A percentile compares a stretch with the other conserved stretches of the same genome.
These are phyloP conservation scores for Neurospora sp. DNA, from an alignment of 495 filamentous ascomycete genomes.

Conservation along the genomic window DNA sequence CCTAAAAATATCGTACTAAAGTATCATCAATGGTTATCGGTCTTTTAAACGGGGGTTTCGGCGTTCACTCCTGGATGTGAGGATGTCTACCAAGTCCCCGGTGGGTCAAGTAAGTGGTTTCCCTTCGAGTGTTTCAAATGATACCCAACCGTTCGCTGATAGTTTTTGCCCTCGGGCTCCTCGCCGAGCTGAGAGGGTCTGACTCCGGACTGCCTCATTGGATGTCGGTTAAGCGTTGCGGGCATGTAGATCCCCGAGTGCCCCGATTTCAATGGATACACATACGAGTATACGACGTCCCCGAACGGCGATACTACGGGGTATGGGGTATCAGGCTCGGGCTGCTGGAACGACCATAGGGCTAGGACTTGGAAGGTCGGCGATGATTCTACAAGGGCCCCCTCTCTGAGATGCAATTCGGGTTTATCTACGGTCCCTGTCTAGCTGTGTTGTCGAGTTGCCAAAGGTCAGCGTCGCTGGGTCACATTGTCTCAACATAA, in stretches of 20 bases:
- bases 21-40: not conserved
- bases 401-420: no score
- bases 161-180: not conserved
- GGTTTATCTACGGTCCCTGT: no score
- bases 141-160: not conserved
- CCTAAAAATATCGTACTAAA: not conserved
- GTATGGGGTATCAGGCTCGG: no score
- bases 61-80: not conserved
- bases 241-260: no score
- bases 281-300: no score
- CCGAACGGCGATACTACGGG: no score
- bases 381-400: no score
- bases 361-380: no score
- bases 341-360: no score
- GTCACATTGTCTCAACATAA: not conserved
- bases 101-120: not conserved
- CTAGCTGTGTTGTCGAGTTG: no score
- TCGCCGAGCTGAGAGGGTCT: not conserved
- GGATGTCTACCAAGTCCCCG: not conserved
- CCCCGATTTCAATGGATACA: no score
- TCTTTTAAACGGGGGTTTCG: not conserved
- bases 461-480: no score
- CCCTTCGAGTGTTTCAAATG: not conserved
- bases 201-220: not conserved
- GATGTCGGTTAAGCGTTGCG: not conserved